Evolutionary conservation across 169 alveolate species (phyloP).

Genomic region (Condylostoma magnum): DNA sequence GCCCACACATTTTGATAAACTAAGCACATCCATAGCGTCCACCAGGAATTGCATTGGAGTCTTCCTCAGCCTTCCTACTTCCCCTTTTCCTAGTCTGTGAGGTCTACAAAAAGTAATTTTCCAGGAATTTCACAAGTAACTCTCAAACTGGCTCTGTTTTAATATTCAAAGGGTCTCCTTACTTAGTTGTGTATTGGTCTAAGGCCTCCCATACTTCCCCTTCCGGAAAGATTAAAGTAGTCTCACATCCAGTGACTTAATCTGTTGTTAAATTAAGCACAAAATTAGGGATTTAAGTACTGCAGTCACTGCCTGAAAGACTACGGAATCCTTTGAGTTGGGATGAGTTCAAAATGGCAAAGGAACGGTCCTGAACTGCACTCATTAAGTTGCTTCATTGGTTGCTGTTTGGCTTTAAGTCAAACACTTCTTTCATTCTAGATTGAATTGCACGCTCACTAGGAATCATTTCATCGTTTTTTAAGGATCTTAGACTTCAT

Average conservation of each 20-base stretch:
- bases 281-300: not conserved
- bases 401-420: slow-evolving; percentile 32
- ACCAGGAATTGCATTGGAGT: slow-evolving; percentile 58
- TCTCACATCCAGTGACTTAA: slow-evolving; percentile 33
- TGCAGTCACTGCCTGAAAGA: too few relatives aligned
- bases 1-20: slow-evolving; percentile 62
- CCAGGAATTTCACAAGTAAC: not conserved
- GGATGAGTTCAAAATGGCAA: too few relatives aligned
- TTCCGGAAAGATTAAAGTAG: slow-evolving; percentile 29
- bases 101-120: not conserved
- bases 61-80: slow-evolving; percentile 17
- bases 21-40: slow-evolving; percentile 73
- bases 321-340: too few relatives aligned
- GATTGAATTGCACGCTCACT: slow-evolving; percentile 56
- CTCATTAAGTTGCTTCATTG: slow-evolving; percentile 45
- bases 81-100: not conserved
- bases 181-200: slow-evolving; percentile 32
- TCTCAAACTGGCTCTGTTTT: slow-evolving; percentile 14
- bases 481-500: slow-evolving; percentile 45
- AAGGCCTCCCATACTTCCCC: slow-evolving; percentile 39
- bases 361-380: not conserved
- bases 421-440: slow-evolving; percentile 64
- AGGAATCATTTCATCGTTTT: slow-evolving; percentile 61
- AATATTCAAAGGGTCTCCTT: slow-evolving; percentile 28
- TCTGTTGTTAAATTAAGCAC: not conserved